Conservation (phyloP, 2,329 filamentous ascomycete genomes). For the Oidium heveae region DNA sequence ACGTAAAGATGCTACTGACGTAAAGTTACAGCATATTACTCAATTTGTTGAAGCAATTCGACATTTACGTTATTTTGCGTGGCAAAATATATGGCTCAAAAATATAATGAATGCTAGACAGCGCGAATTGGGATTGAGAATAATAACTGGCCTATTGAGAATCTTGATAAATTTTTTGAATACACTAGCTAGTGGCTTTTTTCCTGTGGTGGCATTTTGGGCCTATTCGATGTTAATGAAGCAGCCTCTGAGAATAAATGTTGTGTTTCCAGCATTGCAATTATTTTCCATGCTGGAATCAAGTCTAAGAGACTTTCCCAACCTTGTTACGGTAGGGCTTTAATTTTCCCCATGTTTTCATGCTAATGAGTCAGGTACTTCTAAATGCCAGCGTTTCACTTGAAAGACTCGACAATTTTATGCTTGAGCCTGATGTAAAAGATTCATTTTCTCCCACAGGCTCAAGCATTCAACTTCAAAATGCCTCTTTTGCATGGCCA, state of each 20-base stretch:
- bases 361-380: constrained; percentile 15
- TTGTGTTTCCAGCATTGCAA: constrained; percentile 69
- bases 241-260: constrained; percentile 44
- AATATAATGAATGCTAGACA: constrained; percentile 43
- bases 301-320: constrained; percentile 49
- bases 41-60: constrained; percentile 47
- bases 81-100: constrained; percentile 51
- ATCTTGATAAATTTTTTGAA: constrained; percentile 44
- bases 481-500: constrained; percentile 60
- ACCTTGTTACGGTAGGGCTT: constrained; percentile 35
- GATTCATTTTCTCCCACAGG: constrained; percentile 13
- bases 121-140: constrained; percentile 37
- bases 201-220: constrained; percentile 60
- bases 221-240: constrained; percentile 52
- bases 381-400: constrained; percentile 69
- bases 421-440: constrained; percentile 59
- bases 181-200: constrained; percentile 42
- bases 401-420: constrained; percentile 60
- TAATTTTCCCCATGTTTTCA: neutral
- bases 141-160: constrained; percentile 36
- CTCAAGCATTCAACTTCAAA: constrained; percentile 22
- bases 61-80: constrained; percentile 27
- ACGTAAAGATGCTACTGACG: constrained; percentile 50
- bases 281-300: constrained; percentile 53
- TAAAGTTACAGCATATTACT: constrained; percentile 52